phyloP scores from a whole-genome alignment of 108 stramenopile species.

The Epithemia pelagica region DNA sequence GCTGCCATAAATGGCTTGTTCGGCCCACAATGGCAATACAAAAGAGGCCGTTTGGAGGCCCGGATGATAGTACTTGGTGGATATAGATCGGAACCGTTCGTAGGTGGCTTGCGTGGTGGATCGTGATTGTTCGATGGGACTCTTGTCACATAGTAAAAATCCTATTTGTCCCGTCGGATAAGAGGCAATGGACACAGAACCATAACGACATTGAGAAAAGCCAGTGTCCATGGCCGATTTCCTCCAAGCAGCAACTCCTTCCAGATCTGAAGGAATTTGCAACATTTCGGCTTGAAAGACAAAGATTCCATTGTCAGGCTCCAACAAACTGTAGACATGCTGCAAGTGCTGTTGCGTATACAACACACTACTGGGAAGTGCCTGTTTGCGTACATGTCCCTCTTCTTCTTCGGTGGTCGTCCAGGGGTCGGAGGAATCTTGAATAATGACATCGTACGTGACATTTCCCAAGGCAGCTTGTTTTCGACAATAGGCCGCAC shows the following conservation, averaged over 20 bases:
- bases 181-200: slow-evolving; percentile 49
- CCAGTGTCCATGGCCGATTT: slow-evolving; percentile 37
- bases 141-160: slow-evolving; percentile 58
- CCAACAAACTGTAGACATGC: slow-evolving; percentile 37
- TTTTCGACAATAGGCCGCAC: slow-evolving; percentile 50
- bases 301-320: slow-evolving; percentile 44
- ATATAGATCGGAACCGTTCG: slow-evolving; percentile 29
- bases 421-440: slow-evolving; percentile 76
- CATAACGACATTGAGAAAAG: slow-evolving; percentile 56
- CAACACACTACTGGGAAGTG: slow-evolving; percentile 54
- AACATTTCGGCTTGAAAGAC: slow-evolving; percentile 67
- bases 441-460: slow-evolving; percentile 71
- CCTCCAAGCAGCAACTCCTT: slow-evolving; percentile 57
- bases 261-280: slow-evolving; percentile 61
- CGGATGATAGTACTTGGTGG: slow-evolving; percentile 75
- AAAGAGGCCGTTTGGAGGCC: slow-evolving; percentile 58
- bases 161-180: slow-evolving; percentile 84
- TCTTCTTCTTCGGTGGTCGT: slow-evolving; percentile 28
- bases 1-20: slow-evolving; percentile 42
- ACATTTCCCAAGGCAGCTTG: slow-evolving; percentile 8
- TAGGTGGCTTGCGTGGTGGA: slow-evolving; percentile 4
- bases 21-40: slow-evolving; percentile 75
- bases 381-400: slow-evolving; percentile 19
- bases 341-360: slow-evolving; percentile 57
- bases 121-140: background rate